Evolutionary conservation across 768 basidiomycete species (phyloP), one percentile per base, ranked within the genome.

Genomic region (Crassisporium funariophilum): DNA sequence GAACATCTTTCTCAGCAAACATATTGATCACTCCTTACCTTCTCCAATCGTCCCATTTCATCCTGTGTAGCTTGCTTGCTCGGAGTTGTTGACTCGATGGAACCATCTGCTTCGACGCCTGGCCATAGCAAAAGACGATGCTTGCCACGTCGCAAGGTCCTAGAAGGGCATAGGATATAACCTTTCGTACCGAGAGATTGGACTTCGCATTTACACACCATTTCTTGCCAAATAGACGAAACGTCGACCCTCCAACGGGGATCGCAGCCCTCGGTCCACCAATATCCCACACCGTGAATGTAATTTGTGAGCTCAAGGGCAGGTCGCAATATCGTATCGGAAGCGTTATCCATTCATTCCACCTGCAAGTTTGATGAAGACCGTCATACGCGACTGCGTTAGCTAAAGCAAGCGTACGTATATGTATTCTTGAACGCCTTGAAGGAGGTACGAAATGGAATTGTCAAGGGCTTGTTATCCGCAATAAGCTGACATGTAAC

Each of bases 211-310:
- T 9, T 24, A 23, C 13, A 41, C 50, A 90, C 94, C 88, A 87
- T 73, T 98, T 97, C 80, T 91, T 89, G 11, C 92, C 88, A 66
- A 99, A 99, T 29, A 99, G 58, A 15, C 82, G 76, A 61, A 98
- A 87, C 0, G 93, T 97, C 3, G 93, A 83, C 1, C 95, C 95
- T 22, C 95, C 97, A 4, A 98, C 86, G 5, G 94, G 89, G 13
- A 82, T 75, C 2, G 91, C 84, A 36, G 78, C 73, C 5, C 91
- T 79, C 17, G 92, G 86, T 0, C 90, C 88, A 27, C 84, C 88
- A 48, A 94, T 94, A 61, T 98, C 95, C 90, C 93, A 98, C 5
- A 98, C 86, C 0, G 97, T 98, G 59, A 98, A 88, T 0, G 89
- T 87, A 41, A 99, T 77, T 58, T 97, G 94, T 1, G 93, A 84